phyloP scores from a whole-genome alignment of 164 flowering plant species.

The Echeveria elegans region DNA sequence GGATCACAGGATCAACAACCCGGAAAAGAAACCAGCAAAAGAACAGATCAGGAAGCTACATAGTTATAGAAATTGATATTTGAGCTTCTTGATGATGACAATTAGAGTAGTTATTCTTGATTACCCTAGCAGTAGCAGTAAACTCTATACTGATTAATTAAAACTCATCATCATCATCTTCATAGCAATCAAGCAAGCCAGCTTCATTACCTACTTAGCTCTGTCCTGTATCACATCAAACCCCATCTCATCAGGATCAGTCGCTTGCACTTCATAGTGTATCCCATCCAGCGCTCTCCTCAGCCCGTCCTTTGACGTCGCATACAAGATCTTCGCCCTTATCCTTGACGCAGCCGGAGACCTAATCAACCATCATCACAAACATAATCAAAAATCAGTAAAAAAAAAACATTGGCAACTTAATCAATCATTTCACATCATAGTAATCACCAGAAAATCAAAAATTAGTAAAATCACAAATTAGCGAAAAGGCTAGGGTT shows the following conservation, averaged over 20 bases:
- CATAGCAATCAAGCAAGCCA: neutral
- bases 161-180: neutral
- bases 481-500: too few species aligned
- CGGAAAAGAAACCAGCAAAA: neutral
- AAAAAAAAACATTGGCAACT: neutral
- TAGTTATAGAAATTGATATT: neutral
- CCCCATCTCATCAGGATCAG: conserved; percentile 94
- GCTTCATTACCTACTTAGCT: conserved; percentile 23
- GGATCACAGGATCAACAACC: too few species aligned
- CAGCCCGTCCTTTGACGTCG: conserved; percentile 81
- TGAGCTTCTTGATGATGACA: neutral
- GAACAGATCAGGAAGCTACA: neutral
- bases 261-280: conserved; percentile 84
- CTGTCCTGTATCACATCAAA: conserved; percentile 65
- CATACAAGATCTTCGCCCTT: conserved; percentile 81
- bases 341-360: conserved; percentile 82
- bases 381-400: neutral
- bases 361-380: conserved; percentile 29
- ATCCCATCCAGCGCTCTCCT: conserved; percentile 86
- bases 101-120: neutral
- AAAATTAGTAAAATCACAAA: too few species aligned
- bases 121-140: neutral
- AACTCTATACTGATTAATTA: neutral
- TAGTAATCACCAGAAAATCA: too few species aligned
- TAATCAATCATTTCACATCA: neutral